Percentiles rank a stretch among this genome's conserved stretches.
Conservation (phyloP, 2,329 filamentous ascomycete genomes). For the Rachicladosporium sp. region DNA sequence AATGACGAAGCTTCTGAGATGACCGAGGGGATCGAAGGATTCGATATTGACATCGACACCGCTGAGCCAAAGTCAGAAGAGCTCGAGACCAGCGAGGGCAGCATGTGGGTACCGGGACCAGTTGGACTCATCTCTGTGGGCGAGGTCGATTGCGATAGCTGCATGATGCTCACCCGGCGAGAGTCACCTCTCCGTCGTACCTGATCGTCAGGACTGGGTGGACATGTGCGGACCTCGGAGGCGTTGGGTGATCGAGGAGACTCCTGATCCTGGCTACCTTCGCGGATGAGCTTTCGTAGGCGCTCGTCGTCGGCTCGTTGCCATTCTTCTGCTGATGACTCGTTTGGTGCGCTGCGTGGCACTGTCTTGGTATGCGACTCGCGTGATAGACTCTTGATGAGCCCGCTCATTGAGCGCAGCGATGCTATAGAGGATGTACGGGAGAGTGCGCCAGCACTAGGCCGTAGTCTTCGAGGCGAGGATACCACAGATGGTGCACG, state of each 20-base stretch:
- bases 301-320: constrained; percentile 23
- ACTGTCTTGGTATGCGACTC: constrained; percentile 8
- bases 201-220: constrained; percentile 36
- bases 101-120: constrained; percentile 15
- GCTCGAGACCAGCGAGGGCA: constrained; percentile 27
- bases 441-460: constrained; percentile 11
- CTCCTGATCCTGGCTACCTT: constrained; percentile 21
- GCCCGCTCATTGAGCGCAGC: constrained; percentile 10
- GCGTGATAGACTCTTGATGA: constrained; percentile 1
- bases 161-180: constrained; percentile 12
- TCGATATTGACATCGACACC: constrained; percentile 38
- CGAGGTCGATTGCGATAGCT: constrained; percentile 15
- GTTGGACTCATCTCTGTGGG: constrained; percentile 30
- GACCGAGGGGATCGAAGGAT: constrained; percentile 39
- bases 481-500: constrained; percentile 12
- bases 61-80: constrained; percentile 37
- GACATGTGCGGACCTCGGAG: constrained; percentile 27
- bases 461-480: constrained; percentile 12
- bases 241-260: constrained; percentile 18
- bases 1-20: constrained; percentile 36
- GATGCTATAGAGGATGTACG: constrained; percentile 19
- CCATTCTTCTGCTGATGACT: constrained; percentile 21
- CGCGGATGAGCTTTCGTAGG: constrained; percentile 21
- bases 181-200: constrained; percentile 13
- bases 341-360: constrained; percentile 9